Percentiles rank a stretch among this genome's conserved stretches.
Conservation (phyloP, 192 early-diverging fungal species). For the Linderina pennispora region DNA sequence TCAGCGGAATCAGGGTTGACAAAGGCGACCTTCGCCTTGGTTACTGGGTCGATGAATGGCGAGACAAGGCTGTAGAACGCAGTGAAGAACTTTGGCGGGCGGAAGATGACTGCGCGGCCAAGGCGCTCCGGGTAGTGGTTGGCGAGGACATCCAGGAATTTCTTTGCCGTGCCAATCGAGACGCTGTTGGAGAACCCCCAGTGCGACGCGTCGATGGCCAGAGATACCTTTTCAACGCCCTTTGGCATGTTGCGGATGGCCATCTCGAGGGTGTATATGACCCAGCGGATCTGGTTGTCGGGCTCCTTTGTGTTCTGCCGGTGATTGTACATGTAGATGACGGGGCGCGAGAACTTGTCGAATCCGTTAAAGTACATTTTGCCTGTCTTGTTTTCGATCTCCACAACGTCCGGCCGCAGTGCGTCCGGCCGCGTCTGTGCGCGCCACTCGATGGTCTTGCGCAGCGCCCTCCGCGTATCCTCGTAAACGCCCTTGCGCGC, state of each 20-base stretch:
- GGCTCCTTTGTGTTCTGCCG: conserved; percentile 74
- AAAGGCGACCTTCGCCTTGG: conserved; percentile 81
- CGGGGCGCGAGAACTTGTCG: conserved; percentile 65
- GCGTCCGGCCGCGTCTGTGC: conserved; percentile 60
- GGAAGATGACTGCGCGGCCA: conserved; percentile 61
- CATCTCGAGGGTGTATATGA: conserved; percentile 77
- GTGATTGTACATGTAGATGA: conserved; percentile 72
- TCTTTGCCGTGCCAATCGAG: conserved; percentile 63
- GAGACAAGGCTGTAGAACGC: conserved; percentile 76
- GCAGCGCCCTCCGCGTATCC: conserved; percentile 59
- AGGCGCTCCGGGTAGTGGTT: conserved; percentile 90
- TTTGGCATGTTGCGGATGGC: conserved; percentile 63
- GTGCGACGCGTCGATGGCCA: conserved; percentile 80
- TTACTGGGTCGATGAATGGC: conserved; percentile 91
- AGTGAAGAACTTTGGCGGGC: conserved; percentile 83
- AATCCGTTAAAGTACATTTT: conserved; percentile 84
- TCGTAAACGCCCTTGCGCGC: conserved; percentile 66
- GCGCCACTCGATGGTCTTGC: conserved; percentile 76
- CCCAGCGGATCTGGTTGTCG: conserved; percentile 68
- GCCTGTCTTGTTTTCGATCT: conserved; percentile 70
- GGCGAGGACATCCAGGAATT: conserved; percentile 74
- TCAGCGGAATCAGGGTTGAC: conserved; percentile 55
- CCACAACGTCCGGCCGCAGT: conserved; percentile 67
- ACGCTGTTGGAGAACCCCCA: conserved; percentile 61
- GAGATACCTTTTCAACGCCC: conserved; percentile 66